A percentile compares a stretch with the other conserved stretches of the same genome.
Evolutionary conservation across 257 asterid species (phyloP).

Genomic region (Plantago ovata): DNA sequence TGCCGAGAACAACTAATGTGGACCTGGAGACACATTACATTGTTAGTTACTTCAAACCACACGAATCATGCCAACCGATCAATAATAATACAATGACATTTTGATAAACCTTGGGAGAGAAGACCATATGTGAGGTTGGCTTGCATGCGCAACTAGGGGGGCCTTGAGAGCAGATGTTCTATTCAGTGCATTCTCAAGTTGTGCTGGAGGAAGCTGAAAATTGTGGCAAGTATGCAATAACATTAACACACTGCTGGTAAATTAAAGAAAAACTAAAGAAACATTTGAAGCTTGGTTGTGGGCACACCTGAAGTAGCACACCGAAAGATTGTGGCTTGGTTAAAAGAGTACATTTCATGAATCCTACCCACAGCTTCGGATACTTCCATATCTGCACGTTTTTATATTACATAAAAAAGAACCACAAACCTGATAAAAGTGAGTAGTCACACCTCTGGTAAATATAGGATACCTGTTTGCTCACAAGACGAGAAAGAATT

Average conservation of each 20-base stretch:
- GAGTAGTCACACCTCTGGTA: slow-evolving; percentile 12
- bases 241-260: too few relatives aligned
- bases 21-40: slow-evolving; percentile 41
- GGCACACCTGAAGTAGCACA: slow-evolving; percentile 86
- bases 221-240: not conserved
- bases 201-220: slow-evolving; percentile 88
- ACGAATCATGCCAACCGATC: not conserved
- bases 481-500: slow-evolving; percentile 91
- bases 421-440: slow-evolving; percentile 15
- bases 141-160: slow-evolving; percentile 87
- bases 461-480: slow-evolving; percentile 72
- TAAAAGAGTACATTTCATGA: slow-evolving; percentile 83
- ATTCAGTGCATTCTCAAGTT: slow-evolving; percentile 79
- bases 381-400: slow-evolving; percentile 81
- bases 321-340: slow-evolving; percentile 89
- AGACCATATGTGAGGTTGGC: slow-evolving; percentile 72
- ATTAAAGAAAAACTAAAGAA: slow-evolving; percentile 7
- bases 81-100: not conserved
- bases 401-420: slow-evolving; percentile 4
- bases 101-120: slow-evolving; percentile 76
- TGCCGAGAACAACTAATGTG: slow-evolving; percentile 66
- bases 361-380: slow-evolving; percentile 99
- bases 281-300: slow-evolving; percentile 17
- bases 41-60: not conserved
- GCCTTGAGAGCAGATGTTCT: slow-evolving; percentile 75